Conservation (phyloP, 805 yeast species). For the Grigorovia yakushimaensis region DNA sequence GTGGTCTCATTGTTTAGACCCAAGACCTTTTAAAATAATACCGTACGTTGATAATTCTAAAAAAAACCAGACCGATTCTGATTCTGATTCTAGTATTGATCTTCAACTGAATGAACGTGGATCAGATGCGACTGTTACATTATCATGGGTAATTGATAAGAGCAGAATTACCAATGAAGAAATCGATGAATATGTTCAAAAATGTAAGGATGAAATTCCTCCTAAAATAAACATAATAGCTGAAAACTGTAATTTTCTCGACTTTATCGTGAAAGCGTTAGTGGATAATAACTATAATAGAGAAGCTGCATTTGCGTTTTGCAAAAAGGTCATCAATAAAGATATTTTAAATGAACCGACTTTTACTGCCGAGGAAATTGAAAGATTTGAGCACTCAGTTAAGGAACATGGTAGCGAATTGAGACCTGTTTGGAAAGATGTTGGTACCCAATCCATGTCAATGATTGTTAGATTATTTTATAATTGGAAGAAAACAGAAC, state of each 20-base stretch:
- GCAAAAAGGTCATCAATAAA: conserved; percentile 43
- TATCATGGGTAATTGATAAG: conserved; percentile 52
- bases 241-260: conserved; percentile 74
- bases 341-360: conserved; percentile 68
- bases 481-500: conserved; percentile 79
- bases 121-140: conserved; percentile 49
- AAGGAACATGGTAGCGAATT: conserved; percentile 67
- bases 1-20: conserved; percentile 20
- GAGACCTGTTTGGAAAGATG: conserved; percentile 59
- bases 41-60: conserved; percentile 59
- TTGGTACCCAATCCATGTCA: conserved; percentile 62
- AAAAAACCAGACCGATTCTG: no score
- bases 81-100: no score
- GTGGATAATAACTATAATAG: conserved; percentile 44
- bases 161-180: conserved; percentile 17
- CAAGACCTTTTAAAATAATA: not conserved
- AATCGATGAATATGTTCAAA: conserved; percentile 45
- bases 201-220: conserved; percentile 48
- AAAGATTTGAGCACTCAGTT: conserved; percentile 67
- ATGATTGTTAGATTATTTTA: conserved; percentile 83
- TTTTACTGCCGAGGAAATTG: conserved; percentile 51
- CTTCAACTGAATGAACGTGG: conserved; percentile 57
- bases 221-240: conserved; percentile 42
- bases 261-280: conserved; percentile 51
- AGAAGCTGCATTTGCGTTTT: conserved; percentile 36